Conservation (phyloP, 768 basidiomycete genomes). For the Cystofilobasidium macerans region DNA sequence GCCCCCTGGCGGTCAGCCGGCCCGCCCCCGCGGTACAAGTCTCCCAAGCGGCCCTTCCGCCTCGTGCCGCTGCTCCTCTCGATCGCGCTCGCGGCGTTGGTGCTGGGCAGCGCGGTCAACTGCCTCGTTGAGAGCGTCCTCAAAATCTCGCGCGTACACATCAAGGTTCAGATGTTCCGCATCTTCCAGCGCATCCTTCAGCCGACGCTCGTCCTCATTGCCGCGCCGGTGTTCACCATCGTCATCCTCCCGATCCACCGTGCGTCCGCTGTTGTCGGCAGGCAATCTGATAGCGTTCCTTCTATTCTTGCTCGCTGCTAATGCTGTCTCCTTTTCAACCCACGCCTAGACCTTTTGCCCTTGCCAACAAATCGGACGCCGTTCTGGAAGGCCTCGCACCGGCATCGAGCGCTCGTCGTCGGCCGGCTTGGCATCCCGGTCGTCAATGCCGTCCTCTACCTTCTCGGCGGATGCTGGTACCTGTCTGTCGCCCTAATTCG, state of each 20-base stretch:
- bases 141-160: slow-evolving; percentile 7
- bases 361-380: not conserved
- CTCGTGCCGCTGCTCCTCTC: not conserved
- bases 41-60: not conserved
- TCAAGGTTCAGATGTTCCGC: slow-evolving; percentile 7
- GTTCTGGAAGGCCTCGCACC: not conserved
- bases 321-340: not conserved
- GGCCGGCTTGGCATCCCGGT: not conserved
- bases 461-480: slow-evolving; percentile 14
- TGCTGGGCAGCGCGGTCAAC: slow-evolving; percentile 10
- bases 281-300: not conserved
- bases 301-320: not conserved
- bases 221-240: not conserved
- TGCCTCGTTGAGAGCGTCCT: slow-evolving; percentile 7
- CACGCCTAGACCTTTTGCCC: not conserved
- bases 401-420: not conserved
- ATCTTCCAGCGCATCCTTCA: slow-evolving; percentile 8
- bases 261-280: not conserved
- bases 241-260: slow-evolving; percentile 4
- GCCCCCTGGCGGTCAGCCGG: not conserved
- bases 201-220: slow-evolving; percentile 3
- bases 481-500: not conserved
- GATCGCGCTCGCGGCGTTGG: not conserved
- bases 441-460: not conserved
- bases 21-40: slow-evolving; percentile 13